Evolutionary conservation across 2,329 filamentous ascomycete species (phyloP).

Genomic region (Aspergillus sp.): DNA sequence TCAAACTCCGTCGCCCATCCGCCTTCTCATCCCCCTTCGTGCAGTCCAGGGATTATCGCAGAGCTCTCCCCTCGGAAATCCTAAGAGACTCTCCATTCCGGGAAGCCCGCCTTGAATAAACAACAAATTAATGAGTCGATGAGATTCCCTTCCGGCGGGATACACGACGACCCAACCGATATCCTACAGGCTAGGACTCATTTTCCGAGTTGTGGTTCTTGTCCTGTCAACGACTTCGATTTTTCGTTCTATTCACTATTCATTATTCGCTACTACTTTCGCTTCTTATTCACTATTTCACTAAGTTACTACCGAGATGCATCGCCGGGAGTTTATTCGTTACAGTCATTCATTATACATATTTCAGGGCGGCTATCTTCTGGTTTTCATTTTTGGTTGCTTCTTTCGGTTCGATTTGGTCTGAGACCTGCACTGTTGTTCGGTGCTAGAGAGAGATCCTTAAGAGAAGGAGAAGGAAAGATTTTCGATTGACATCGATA

Average conservation of each 20-base stretch:
- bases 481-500: not conserved
- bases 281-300: conserved; percentile 2
- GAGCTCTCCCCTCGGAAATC: conserved; percentile 28
- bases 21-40: conserved; percentile 35
- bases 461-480: not conserved
- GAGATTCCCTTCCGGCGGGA: not conserved
- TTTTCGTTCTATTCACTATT: not conserved
- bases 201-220: conserved; percentile 3
- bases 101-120: conserved; percentile 4
- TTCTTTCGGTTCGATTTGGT: not conserved
- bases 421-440: too few species aligned
- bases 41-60: conserved; percentile 32
- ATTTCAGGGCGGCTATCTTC: conserved; percentile 16
- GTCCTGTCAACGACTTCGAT: not conserved
- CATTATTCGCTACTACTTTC: conserved; percentile 4
- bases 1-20: conserved; percentile 33
- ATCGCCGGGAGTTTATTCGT: conserved; percentile 26
- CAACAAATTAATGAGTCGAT: not conserved
- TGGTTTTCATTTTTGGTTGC: conserved; percentile 5
- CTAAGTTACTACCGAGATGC: conserved; percentile 16
- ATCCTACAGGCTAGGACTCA: conserved; percentile 12
- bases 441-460: too few species aligned
- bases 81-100: conserved; percentile 22
- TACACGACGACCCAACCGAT: not conserved
- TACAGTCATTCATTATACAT: conserved; percentile 14